Evolutionary conservation across 371 early-diverging fungal genomes (phyloP).

Genomic region (Mucor sp.): DNA sequence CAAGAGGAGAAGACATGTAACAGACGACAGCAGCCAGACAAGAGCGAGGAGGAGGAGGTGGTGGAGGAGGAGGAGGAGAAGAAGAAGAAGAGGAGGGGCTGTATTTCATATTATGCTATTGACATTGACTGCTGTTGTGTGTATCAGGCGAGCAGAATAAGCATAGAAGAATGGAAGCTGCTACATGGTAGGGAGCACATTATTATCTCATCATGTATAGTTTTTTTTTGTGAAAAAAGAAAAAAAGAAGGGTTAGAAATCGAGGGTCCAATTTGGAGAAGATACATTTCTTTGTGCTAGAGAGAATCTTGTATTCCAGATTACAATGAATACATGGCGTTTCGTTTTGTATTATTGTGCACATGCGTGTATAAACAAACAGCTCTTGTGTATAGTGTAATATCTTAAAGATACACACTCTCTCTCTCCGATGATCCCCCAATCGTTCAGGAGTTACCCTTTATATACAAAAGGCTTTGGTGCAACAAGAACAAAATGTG

Average conservation of each 20-base stretch:
- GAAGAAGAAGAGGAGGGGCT: background rate
- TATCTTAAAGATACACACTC: background rate
- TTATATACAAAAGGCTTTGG: background rate
- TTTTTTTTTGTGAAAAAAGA: background rate
- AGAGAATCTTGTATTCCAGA: background rate
- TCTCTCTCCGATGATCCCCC: constrained; percentile 4
- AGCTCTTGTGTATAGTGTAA: background rate
- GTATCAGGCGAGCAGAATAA: background rate
- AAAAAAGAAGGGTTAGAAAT: background rate
- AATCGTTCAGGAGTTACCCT: constrained; percentile 7
- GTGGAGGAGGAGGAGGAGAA: no score
- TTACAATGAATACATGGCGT: background rate
- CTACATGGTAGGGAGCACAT: background rate
- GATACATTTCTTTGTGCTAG: background rate
- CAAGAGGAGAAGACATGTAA: constrained; percentile 1
- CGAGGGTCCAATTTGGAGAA: background rate
- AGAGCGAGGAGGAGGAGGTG: background rate
- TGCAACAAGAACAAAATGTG: background rate
- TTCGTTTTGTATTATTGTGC: background rate
- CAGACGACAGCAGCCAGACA: background rate
- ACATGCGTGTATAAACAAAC: background rate
- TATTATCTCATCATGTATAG: background rate
- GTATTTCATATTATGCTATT: background rate
- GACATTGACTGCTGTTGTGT: background rate
- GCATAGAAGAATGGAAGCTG: background rate